Evolutionary conservation across 192 early-diverging fungal genomes (phyloP).

Genomic region (Coemansia sp.): DNA sequence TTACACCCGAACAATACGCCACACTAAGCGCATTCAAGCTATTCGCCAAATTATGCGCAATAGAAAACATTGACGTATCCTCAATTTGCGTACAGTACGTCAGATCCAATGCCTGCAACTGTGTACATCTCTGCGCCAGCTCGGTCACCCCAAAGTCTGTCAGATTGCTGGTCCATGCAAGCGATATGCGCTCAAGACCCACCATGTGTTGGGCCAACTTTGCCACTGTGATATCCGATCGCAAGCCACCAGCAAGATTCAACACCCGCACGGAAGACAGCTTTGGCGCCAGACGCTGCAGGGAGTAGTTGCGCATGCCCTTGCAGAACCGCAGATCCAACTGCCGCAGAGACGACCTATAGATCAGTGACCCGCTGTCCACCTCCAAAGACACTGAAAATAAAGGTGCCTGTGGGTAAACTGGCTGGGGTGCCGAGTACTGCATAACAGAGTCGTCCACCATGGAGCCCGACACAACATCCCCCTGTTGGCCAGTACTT

Average conservation of each 20-base stretch:
- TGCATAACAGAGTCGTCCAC: neutral
- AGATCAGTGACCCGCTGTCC: neutral
- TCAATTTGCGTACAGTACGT: conserved; percentile 56
- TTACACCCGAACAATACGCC: conserved; percentile 52
- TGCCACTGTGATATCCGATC: conserved; percentile 57
- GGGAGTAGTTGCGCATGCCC: conserved; percentile 56
- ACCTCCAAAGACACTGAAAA: no score
- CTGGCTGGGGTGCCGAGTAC: no score
- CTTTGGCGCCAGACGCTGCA: conserved; percentile 52
- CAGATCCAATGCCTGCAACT: conserved; percentile 53
- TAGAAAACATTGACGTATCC: conserved; percentile 50
- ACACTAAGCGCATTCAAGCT: conserved; percentile 46
- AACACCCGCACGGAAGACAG: conserved; percentile 43
- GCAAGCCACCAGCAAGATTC: conserved; percentile 54
- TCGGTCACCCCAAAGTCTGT: conserved; percentile 56
- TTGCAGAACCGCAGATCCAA: conserved; percentile 59
- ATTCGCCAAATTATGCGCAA: conserved; percentile 29
- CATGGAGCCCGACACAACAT: no score
- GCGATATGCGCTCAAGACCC: conserved; percentile 44
- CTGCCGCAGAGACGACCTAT: conserved; percentile 35
- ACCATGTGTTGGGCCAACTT: conserved; percentile 52
- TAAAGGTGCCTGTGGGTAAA: no score
- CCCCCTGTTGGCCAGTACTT: no score
- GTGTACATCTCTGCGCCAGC: conserved; percentile 51
- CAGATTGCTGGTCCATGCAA: conserved; percentile 58